Conservation (phyloP, 169 alveolate species). For the Pseudocohnilembus persalinus region DNA sequence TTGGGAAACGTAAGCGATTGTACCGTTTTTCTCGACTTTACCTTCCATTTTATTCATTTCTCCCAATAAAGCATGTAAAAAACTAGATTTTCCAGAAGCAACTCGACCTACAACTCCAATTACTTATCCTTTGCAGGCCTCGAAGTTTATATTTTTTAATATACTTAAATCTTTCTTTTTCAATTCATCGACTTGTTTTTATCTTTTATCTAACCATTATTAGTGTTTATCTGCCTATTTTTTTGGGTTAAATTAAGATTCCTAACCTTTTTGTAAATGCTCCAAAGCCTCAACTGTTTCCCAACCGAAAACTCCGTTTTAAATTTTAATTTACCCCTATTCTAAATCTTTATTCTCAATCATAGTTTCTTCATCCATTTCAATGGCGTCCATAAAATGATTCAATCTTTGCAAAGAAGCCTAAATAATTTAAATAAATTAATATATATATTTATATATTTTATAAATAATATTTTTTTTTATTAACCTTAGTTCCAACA, state of each 20-base stretch:
- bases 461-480: too few relatives aligned
- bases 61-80: constrained; percentile 78
- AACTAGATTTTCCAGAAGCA: constrained; percentile 80
- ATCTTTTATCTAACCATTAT: too few relatives aligned
- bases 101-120: constrained; percentile 76
- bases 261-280: neutral
- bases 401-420: neutral
- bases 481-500: neutral
- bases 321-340: neutral
- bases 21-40: constrained; percentile 29
- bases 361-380: neutral
- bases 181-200: neutral
- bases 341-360: neutral
- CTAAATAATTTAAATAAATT: neutral
- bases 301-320: neutral
- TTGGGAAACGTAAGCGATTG: constrained; percentile 14
- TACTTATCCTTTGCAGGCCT: constrained; percentile 68
- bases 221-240: too few relatives aligned
- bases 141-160: constrained; percentile 42
- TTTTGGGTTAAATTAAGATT: too few relatives aligned
- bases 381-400: constrained; percentile 11
- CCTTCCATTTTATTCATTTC: constrained; percentile 63
- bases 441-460: too few relatives aligned
- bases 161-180: neutral
- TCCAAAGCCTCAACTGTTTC: neutral